A percentile compares a stretch with the other conserved stretches of the same genome.
phyloP scores from a whole-genome alignment of 495 filamentous ascomycete genomes.

The Penicillium goetzii region DNA sequence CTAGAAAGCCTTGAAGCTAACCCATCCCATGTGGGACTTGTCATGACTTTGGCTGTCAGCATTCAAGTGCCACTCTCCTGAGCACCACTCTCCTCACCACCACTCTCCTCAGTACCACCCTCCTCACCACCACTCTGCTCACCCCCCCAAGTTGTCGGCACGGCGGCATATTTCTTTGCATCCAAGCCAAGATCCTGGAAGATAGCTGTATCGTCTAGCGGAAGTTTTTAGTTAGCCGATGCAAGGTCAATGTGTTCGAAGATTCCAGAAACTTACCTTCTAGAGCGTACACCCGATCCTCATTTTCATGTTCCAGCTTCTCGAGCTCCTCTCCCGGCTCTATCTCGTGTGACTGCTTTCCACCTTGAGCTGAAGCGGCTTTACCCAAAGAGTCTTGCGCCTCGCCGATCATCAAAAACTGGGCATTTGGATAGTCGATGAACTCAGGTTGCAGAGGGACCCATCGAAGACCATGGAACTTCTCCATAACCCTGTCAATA shows the following conservation, averaged over 20 bases:
- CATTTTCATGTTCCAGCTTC: constrained; percentile 64
- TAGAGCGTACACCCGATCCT: constrained; percentile 59
- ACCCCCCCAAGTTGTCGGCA: constrained; percentile 55
- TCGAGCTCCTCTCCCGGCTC: constrained; percentile 64
- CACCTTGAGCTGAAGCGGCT: constrained; percentile 61
- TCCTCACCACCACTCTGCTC: constrained; percentile 8
- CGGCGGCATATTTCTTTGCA: constrained; percentile 53
- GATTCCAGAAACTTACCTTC: constrained; percentile 42
- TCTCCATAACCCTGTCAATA: constrained; percentile 60
- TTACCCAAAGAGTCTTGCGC: constrained; percentile 61
- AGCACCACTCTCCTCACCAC: too few relatives aligned
- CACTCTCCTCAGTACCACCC: too few relatives aligned
- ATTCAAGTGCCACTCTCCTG: neutral
- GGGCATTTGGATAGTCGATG: constrained; percentile 76
- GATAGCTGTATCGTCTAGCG: constrained; percentile 54
- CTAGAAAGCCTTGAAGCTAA: neutral
- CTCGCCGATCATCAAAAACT: constrained; percentile 83
- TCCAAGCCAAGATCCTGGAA: constrained; percentile 57
- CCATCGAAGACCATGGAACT: constrained; percentile 78
- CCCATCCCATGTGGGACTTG: neutral
- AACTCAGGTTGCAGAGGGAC: constrained; percentile 72
- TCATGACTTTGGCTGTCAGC: neutral
- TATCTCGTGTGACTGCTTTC: constrained; percentile 61
- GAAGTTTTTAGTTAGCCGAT: constrained; percentile 4
- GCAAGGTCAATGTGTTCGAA: too few relatives aligned